Evolutionary conservation across 176 grass and related monocot species (phyloP).

Genomic region (Oryza glaberrima): DNA sequence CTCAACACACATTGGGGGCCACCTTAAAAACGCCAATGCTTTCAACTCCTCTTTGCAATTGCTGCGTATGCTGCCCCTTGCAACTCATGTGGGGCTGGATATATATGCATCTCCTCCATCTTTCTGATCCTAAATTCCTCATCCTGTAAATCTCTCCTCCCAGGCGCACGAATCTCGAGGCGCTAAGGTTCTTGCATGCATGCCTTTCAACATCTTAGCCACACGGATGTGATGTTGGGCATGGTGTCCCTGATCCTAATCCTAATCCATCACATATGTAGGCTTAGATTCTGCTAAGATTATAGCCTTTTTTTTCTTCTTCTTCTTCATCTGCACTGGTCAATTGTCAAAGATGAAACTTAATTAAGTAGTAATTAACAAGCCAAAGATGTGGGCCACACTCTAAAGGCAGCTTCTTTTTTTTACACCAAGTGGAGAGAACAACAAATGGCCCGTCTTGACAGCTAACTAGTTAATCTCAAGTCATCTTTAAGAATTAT

Average conservation of each 20-base stretch:
- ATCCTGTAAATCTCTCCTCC: background rate
- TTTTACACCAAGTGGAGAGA: background rate
- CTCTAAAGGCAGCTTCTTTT: background rate
- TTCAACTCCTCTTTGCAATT: background rate
- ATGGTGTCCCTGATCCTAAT: background rate
- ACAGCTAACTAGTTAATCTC: background rate
- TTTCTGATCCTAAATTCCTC: background rate
- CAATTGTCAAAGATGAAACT: background rate
- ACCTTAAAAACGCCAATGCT: background rate
- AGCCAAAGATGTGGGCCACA: background rate
- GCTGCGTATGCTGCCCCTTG: background rate
- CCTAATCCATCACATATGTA: background rate
- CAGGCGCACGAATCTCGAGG: background rate
- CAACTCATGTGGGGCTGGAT: background rate
- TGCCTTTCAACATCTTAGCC: background rate
- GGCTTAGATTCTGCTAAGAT: background rate
- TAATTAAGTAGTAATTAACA: background rate
- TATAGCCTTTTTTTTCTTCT: background rate
- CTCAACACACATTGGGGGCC: background rate
- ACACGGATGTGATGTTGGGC: background rate
- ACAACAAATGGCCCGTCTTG: background rate
- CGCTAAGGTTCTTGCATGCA: slow-evolving; percentile 5
- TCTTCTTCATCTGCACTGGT: background rate
- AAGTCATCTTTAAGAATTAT: background rate
- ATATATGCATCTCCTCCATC: background rate